Conservation (phyloP, 176 grass and related monocot genomes). For the Phyllostachys edulis region DNA sequence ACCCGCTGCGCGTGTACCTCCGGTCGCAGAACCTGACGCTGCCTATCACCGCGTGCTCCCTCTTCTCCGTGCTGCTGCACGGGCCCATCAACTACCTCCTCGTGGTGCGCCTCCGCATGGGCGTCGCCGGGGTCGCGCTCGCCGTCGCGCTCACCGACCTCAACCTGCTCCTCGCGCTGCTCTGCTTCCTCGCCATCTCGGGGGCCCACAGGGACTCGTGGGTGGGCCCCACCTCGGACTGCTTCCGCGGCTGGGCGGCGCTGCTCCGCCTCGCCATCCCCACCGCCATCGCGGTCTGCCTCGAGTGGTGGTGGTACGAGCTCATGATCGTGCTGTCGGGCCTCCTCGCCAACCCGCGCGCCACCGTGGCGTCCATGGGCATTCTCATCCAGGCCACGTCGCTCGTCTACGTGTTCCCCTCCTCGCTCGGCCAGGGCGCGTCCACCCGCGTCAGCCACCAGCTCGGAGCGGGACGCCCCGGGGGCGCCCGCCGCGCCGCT, state of each 20-base stretch:
- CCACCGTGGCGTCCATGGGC: slow-evolving; percentile 93
- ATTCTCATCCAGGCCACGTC: slow-evolving; percentile 96
- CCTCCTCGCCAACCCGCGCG: slow-evolving; percentile 69
- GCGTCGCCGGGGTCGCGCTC: slow-evolving; percentile 81
- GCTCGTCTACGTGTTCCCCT: slow-evolving; percentile 89
- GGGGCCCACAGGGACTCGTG: slow-evolving; percentile 73
- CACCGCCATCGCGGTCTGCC: slow-evolving; percentile 78
- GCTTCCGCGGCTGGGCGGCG: slow-evolving; percentile 64
- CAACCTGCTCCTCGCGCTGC: slow-evolving; percentile 75
- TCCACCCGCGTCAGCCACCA: slow-evolving; percentile 87
- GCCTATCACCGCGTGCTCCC: slow-evolving; percentile 86
- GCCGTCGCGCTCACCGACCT: slow-evolving; percentile 85
- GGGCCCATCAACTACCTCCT: slow-evolving; percentile 95
- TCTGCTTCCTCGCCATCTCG: slow-evolving; percentile 72
- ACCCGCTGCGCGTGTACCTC: slow-evolving; percentile 87
- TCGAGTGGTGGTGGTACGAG: slow-evolving; percentile 99
- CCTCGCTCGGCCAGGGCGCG: slow-evolving; percentile 78
- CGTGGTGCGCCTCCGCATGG: slow-evolving; percentile 66
- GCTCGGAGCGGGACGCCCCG: slow-evolving; percentile 60
- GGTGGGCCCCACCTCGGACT: slow-evolving; percentile 62
- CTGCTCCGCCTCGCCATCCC: slow-evolving; percentile 76
- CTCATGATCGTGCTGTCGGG: slow-evolving; percentile 97
- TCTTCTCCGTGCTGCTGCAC: slow-evolving; percentile 81
- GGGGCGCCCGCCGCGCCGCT: slow-evolving; percentile 54
- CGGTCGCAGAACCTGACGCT: slow-evolving; percentile 79